phyloP scores from a whole-genome alignment of 1,284 basidiomycete genomes.

The Cutaneotrichosporon spelunceum region DNA sequence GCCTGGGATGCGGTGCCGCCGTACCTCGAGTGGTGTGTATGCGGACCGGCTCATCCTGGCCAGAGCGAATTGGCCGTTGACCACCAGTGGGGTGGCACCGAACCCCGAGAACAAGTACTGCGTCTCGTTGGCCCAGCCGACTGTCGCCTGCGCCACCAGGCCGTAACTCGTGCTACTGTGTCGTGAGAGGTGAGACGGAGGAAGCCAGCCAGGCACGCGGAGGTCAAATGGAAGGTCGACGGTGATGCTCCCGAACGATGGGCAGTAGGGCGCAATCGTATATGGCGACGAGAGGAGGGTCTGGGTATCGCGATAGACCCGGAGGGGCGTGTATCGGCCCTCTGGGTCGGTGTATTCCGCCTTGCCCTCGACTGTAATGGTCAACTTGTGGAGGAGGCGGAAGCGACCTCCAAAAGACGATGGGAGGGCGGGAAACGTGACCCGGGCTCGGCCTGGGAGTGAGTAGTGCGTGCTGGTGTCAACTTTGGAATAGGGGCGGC shows the following conservation, averaged over 20 bases:
- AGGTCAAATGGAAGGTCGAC: slow-evolving; percentile 47
- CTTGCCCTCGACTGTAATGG: slow-evolving; percentile 37
- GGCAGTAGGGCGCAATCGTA: slow-evolving; percentile 13
- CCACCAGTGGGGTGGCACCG: background rate
- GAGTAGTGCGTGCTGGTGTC: slow-evolving; percentile 28
- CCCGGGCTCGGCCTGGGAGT: slow-evolving; percentile 22
- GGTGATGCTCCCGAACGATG: slow-evolving; percentile 15
- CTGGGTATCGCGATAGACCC: slow-evolving; percentile 29
- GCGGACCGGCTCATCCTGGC: slow-evolving; percentile 2
- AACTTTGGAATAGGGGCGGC: background rate
- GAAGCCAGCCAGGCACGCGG: slow-evolving; percentile 48
- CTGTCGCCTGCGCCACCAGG: slow-evolving; percentile 24
- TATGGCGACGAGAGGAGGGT: slow-evolving; percentile 17
- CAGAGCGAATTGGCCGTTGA: background rate
- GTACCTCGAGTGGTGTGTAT: slow-evolving; percentile 31
- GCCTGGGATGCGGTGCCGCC: slow-evolving; percentile 38
- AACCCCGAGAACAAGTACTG: background rate
- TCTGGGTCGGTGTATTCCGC: slow-evolving; percentile 44
- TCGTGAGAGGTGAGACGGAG: slow-evolving; percentile 32
- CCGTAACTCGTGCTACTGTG: slow-evolving; percentile 39
- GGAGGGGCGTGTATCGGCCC: slow-evolving; percentile 45
- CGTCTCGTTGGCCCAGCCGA: slow-evolving; percentile 35
- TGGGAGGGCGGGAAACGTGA: slow-evolving; percentile 21
- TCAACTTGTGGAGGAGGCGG: slow-evolving; percentile 32
- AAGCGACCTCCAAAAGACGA: background rate